Evolutionary conservation across 1,284 basidiomycete genomes (phyloP), one percentile per base, ranked within the genome.

Genomic region (Pholiota adiposa): DNA sequence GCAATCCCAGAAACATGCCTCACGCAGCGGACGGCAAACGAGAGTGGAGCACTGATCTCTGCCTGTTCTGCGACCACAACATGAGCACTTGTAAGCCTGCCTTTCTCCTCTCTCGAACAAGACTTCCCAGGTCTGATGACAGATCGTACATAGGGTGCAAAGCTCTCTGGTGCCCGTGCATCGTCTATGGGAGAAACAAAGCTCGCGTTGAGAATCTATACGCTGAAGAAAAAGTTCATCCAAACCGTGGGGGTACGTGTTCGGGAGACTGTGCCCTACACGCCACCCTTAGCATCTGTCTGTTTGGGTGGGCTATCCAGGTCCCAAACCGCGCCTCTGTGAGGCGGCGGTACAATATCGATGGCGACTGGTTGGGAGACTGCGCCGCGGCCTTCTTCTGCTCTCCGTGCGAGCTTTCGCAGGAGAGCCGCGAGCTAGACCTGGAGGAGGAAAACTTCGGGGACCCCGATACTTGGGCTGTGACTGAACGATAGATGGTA

Each of bases 111-210:
- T 36, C 29, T 21, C 48, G 29, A 31, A n/a, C n/a, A n/a, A n/a
- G n/a, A n/a, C 29, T 4, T 5, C 29, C 11, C 5, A 31, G 29
- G 4, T 31, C 29, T 31, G 29, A 31, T 11, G 11, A 31, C 29
- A 31, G 11, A 11, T n/a, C 29, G 29, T 27, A 14, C 27, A 12
- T 46, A 71, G 70, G 68, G 43, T 60, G 68, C 31, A 51, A 64
- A 19, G 65, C 72, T 2, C 66, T 64, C 33, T 72, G 65, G 61
- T 74, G 72, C 60, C 77, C 77, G 0, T 78, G 77, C 59, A 61
- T 79, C 55, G 56, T 70, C 19, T 79, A 76, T 59, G 69, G 70
- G 12, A 57, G 70, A 48, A 77, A 75, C 69, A 75, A 73, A 61
- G 64, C 67, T 4, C 74, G 78, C n/a, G 53, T 75, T 33, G 72